Percentiles rank a stretch among this genome's conserved stretches.
These are phyloP conservation scores for Russula brevipes DNA, from an alignment of 768 basidiomycete species.

Conservation along the genomic window DNA sequence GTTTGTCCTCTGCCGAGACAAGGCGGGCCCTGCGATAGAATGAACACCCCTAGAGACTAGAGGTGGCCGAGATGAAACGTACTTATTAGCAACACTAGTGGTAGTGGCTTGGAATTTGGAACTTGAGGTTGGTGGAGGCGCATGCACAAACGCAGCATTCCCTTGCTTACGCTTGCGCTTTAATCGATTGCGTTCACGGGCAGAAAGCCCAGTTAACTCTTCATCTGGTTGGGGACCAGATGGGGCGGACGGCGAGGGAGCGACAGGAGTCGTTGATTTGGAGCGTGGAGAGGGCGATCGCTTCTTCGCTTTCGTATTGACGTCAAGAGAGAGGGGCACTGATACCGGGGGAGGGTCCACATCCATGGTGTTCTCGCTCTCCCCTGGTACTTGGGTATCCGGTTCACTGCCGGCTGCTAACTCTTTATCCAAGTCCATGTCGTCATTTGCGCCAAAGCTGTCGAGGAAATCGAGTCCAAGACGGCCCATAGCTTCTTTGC, in stretches of 20 bases:
- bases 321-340: conserved; percentile 42
- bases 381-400: conserved; percentile 36
- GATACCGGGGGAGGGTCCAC: conserved; percentile 35
- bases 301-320: conserved; percentile 27
- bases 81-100: conserved; percentile 57
- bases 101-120: conserved; percentile 60
- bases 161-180: conserved; percentile 93
- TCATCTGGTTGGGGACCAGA: conserved; percentile 38
- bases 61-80: conserved; percentile 22
- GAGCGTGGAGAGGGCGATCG: conserved; percentile 39
- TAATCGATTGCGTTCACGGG: conserved; percentile 87
- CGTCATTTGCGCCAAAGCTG: conserved; percentile 60
- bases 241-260: conserved; percentile 46
- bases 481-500: conserved; percentile 83
- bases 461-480: conserved; percentile 86
- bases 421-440: conserved; percentile 84
- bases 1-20: conserved; percentile 57
- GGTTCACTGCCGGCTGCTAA: conserved; percentile 49
- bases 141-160: conserved; percentile 74
- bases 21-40: conserved; percentile 56
- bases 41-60: not conserved
- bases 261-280: conserved; percentile 41
- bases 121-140: conserved; percentile 50
- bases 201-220: conserved; percentile 62
- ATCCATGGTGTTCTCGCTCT: conserved; percentile 35